A percentile compares a stretch with the other conserved stretches of the same genome.
Evolutionary conservation across 805 yeast genomes (phyloP).

Genomic region (Lipomyces sp.): DNA sequence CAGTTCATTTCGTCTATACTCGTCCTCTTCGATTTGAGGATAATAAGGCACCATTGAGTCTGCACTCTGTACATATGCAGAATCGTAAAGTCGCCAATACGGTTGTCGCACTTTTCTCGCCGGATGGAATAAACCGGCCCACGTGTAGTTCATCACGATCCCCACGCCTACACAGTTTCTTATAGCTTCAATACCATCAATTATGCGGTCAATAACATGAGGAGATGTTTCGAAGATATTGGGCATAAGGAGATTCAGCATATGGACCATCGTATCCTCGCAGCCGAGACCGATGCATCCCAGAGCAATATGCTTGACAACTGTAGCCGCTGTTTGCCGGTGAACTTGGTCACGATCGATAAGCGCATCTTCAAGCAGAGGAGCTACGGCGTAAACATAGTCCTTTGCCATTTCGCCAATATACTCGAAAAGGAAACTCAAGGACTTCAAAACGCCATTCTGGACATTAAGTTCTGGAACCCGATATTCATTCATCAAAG

Average conservation of each 20-base stretch:
- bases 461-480: slow-evolving; percentile 92
- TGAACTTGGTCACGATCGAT: slow-evolving; percentile 91
- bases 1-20: slow-evolving; percentile 55
- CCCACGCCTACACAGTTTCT: slow-evolving; percentile 79
- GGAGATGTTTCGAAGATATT: slow-evolving; percentile 94
- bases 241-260: slow-evolving; percentile 80
- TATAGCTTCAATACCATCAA: slow-evolving; percentile 78
- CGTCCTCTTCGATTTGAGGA: slow-evolving; percentile 58
- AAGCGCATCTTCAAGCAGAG: slow-evolving; percentile 84
- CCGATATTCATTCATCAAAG: slow-evolving; percentile 91
- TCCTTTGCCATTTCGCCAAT: slow-evolving; percentile 79
- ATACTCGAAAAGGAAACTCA: slow-evolving; percentile 91
- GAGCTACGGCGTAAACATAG: slow-evolving; percentile 78
- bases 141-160: slow-evolving; percentile 68
- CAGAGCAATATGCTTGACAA: slow-evolving; percentile 78
- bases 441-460: slow-evolving; percentile 89
- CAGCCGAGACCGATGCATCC: slow-evolving; percentile 75
- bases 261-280: slow-evolving; percentile 84
- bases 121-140: slow-evolving; percentile 93
- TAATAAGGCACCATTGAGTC: slow-evolving; percentile 83
- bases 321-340: slow-evolving; percentile 93
- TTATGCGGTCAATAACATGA: slow-evolving; percentile 81
- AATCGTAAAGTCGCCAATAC: slow-evolving; percentile 84
- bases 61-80: slow-evolving; percentile 70
- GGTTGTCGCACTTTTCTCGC: slow-evolving; percentile 83